Conservation (phyloP, 2,329 filamentous ascomycete genomes). For the Exophiala sp. region DNA sequence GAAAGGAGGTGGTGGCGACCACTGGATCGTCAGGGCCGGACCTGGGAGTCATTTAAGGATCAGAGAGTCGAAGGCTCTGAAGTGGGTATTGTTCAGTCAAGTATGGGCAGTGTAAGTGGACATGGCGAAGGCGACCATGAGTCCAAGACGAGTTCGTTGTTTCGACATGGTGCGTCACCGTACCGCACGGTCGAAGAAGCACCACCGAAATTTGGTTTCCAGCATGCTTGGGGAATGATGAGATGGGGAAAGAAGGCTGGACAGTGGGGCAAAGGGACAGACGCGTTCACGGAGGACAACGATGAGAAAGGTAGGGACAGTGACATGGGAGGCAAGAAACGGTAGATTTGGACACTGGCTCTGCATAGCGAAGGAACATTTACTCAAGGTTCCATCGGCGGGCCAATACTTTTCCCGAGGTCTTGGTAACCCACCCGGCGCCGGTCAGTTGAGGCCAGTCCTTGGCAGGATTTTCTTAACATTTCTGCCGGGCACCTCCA, state of each 20-base stretch:
- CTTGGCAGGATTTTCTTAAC: no score
- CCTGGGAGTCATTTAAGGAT: constrained; percentile 56
- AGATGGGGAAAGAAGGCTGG: constrained; percentile 54
- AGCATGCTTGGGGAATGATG: constrained; percentile 54
- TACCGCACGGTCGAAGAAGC: constrained; percentile 44
- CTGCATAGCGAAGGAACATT: no score
- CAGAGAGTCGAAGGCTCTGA: not conserved
- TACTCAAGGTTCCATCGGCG: no score
- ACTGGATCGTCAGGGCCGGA: constrained; percentile 58
- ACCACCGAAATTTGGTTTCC: constrained; percentile 51
- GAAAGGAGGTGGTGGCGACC: constrained; percentile 65
- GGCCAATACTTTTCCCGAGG: no score
- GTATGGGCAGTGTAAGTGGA: not conserved
- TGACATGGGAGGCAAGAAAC: not conserved
- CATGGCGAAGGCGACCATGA: not conserved
- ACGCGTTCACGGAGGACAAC: constrained; percentile 22
- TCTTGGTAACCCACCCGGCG: no score
- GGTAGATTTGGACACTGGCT: no score
- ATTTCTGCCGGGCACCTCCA: no score
- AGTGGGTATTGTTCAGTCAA: no score
- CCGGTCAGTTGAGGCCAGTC: no score
- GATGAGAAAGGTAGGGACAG: constrained; percentile 28
- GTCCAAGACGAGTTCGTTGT: constrained; percentile 32
- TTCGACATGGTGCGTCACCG: constrained; percentile 44
- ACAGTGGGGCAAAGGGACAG: constrained; percentile 50